Percentiles rank a stretch among this genome's conserved stretches.
Conservation (phyloP, 805 yeast genomes). For the Candida orba region DNA sequence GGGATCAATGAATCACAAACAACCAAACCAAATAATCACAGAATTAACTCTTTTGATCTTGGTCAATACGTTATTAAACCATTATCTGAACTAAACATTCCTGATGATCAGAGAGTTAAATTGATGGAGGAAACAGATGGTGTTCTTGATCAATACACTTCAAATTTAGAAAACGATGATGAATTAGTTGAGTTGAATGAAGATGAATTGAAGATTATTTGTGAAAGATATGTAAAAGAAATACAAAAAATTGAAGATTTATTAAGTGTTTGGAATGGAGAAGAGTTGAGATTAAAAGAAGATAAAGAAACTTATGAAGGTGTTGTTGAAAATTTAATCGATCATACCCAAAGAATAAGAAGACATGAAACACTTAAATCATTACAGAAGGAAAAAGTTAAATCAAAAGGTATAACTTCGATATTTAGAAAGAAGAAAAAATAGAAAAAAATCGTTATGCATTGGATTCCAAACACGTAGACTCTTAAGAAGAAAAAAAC, state of each 20-base stretch:
- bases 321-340: conserved; percentile 85
- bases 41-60: conserved; percentile 20
- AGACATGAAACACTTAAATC: conserved; percentile 37
- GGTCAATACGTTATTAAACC: conserved; percentile 13
- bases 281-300: conserved; percentile 39
- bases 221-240: conserved; percentile 26
- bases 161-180: conserved; percentile 12
- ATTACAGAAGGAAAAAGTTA: conserved; percentile 26
- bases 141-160: conserved; percentile 14
- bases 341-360: conserved; percentile 77
- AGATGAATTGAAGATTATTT: conserved; percentile 32
- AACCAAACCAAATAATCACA: conserved; percentile 21
- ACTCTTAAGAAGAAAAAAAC: too few relatives aligned
- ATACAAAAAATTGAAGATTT: conserved; percentile 31
- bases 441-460: neutral
- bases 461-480: too few relatives aligned
- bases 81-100: conserved; percentile 27
- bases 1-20: conserved; percentile 60
- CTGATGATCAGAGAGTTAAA: conserved; percentile 25
- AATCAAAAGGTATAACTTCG: conserved; percentile 11
- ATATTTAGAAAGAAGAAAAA: conserved; percentile 8
- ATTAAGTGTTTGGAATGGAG: conserved; percentile 45
- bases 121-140: conserved; percentile 18
- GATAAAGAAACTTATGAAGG: conserved; percentile 77
- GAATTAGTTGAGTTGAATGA: conserved; percentile 22